Conservation (phyloP, 495 filamentous ascomycete genomes). For the Penicillium herquei region DNA sequence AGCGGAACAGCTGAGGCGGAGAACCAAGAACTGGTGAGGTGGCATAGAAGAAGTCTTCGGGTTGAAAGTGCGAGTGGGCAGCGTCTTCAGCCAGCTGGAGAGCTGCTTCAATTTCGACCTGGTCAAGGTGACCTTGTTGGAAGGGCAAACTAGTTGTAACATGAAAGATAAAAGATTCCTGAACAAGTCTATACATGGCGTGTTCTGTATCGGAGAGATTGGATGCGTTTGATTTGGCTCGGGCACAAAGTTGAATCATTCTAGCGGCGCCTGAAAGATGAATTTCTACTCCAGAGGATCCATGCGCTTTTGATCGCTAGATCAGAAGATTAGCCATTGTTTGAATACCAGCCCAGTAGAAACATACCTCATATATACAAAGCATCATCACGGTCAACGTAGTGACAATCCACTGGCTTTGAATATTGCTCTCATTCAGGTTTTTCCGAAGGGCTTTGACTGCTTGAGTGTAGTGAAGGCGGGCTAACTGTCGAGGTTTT, state of each 20-base stretch:
- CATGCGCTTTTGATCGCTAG: slow-evolving; percentile 16
- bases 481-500: slow-evolving; percentile 7
- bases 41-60: not conserved
- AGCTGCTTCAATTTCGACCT: slow-evolving; percentile 13
- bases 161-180: slow-evolving; percentile 28
- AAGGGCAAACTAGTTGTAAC: slow-evolving; percentile 26
- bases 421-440: not conserved
- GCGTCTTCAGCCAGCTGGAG: slow-evolving; percentile 16
- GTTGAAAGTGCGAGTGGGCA: slow-evolving; percentile 7
- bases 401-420: slow-evolving; percentile 6
- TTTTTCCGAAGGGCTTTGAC: slow-evolving; percentile 11
- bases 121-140: not conserved
- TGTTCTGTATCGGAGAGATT: not conserved
- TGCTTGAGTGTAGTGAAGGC: slow-evolving; percentile 14
- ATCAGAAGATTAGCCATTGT: not conserved
- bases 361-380: slow-evolving; percentile 23
- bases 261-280: slow-evolving; percentile 22
- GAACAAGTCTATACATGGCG: slow-evolving; percentile 15
- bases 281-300: slow-evolving; percentile 13
- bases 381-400: slow-evolving; percentile 19
- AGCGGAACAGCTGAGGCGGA: slow-evolving; percentile 17
- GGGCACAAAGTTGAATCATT: slow-evolving; percentile 13
- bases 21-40: slow-evolving; percentile 22
- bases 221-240: not conserved
- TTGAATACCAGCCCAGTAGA: not conserved